Evolutionary conservation across 805 yeast genomes (phyloP).

Genomic region (Suhomyces vadensis): DNA sequence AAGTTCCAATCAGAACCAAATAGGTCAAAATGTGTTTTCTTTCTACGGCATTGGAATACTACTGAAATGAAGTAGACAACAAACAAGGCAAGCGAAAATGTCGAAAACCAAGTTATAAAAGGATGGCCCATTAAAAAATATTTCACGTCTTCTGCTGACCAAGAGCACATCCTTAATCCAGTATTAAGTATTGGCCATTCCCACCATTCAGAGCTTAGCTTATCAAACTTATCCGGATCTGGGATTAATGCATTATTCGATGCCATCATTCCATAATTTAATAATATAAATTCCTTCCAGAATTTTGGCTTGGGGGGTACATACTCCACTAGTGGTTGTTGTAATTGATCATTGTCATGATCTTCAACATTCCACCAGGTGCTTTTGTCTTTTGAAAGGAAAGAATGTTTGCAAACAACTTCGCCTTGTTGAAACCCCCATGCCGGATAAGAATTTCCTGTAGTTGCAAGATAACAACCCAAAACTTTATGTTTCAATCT

Average conservation of each 20-base stretch:
- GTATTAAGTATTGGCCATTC: conserved; percentile 73
- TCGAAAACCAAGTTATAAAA: conserved; percentile 64
- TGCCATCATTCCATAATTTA: conserved; percentile 81
- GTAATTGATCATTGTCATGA: conserved; percentile 54
- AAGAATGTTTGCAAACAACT: conserved; percentile 62
- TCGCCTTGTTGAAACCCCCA: conserved; percentile 90
- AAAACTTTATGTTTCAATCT: conserved; percentile 62
- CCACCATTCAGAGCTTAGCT: conserved; percentile 76
- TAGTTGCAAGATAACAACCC: conserved; percentile 77
- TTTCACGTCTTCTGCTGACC: conserved; percentile 57
- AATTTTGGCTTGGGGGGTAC: conserved; percentile 49
- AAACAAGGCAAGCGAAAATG: conserved; percentile 25
- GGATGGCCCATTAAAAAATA: conserved; percentile 76
- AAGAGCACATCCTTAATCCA: conserved; percentile 77
- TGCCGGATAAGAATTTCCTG: conserved; percentile 66
- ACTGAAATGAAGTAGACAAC: conserved; percentile 19
- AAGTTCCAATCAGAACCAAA: conserved; percentile 30
- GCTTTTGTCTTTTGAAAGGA: conserved; percentile 55
- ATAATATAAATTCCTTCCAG: conserved; percentile 65
- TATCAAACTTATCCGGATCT: conserved; percentile 69
- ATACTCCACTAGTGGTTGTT: conserved; percentile 29
- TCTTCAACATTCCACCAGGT: conserved; percentile 84
- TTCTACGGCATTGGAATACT: conserved; percentile 35
- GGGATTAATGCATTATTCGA: conserved; percentile 81
- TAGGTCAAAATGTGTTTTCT: conserved; percentile 19